These are phyloP conservation scores for Cryoendolithus antarcticus DNA, from an alignment of 2,329 filamentous ascomycete species.

Conservation along the genomic window DNA sequence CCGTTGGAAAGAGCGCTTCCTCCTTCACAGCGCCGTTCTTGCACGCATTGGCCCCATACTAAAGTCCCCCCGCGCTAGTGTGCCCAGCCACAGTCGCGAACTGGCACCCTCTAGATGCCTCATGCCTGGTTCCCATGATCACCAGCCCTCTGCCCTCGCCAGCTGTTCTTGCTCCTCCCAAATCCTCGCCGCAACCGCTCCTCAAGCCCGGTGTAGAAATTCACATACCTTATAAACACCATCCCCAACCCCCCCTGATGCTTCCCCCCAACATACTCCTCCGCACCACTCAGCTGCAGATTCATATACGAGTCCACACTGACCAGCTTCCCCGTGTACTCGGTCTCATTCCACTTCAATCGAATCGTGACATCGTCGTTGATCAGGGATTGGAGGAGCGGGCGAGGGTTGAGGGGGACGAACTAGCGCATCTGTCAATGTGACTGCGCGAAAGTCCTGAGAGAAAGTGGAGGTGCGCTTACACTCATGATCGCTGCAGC, in stretches of 20 bases:
- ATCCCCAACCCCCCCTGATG: constrained; percentile 74
- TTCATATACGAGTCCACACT: constrained; percentile 99
- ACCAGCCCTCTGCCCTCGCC: background rate
- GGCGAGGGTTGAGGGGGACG: constrained; percentile 90
- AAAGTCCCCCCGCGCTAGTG: too few relatives aligned
- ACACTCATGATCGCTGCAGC: constrained; percentile 13
- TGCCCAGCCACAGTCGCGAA: background rate
- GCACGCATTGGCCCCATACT: too few relatives aligned
- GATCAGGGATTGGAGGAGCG: constrained; percentile 90
- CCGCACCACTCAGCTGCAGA: constrained; percentile 77
- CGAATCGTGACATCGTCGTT: constrained; percentile 83
- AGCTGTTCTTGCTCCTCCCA: constrained; percentile 1
- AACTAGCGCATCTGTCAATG: constrained; percentile 34
- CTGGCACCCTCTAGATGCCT: background rate
- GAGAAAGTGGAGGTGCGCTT: constrained; percentile 2
- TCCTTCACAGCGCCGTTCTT: too few relatives aligned
- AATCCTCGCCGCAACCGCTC: background rate
- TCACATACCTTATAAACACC: constrained; percentile 70
- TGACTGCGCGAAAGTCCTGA: background rate
- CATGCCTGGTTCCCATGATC: background rate
- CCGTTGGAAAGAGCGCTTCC: too few relatives aligned
- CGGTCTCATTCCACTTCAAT: constrained; percentile 94
- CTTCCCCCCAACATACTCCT: constrained; percentile 86
- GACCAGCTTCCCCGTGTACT: constrained; percentile 89
- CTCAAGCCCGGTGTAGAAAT: background rate